Base-by-base conservation (phyloP, 2,329 filamentous ascomycete species). In the Magnaporthales sp. region DNA sequence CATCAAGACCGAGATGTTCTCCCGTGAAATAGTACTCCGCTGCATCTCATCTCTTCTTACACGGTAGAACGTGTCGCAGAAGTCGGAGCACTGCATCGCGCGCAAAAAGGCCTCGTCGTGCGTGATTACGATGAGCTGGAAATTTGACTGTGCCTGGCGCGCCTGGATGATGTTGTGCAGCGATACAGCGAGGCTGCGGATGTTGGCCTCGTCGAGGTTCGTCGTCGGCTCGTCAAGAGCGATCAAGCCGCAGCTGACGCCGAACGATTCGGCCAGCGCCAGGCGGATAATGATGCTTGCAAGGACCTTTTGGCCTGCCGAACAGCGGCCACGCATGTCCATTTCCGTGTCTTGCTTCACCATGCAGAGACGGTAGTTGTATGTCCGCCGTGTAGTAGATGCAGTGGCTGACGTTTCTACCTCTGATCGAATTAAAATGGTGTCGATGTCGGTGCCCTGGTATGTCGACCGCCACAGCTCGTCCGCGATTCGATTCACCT, bases 321-420 rank as follows among this genome's bases (percentile, higher is more conserved):
- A 96, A 83, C 95, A 99, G 66, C 95, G 91, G 1, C 95, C 96
- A 69, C 95, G 92, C 95, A 99, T 99, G 80, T 99, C 95, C 93
- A 99, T 97, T 78, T 99, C 95, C 0, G 91, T 92, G 74, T 96
- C 93, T 75, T 94, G 90, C 80, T 99, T 99, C 72, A 97, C 88
- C 95, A 99, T 99, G 78, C 92, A 93, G 6, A 99, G 90, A 62
- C 95, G 91, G 81, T 99, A 99, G 79, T 99, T 98, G 84, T 98
- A 98, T 69, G 84, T 91, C 73, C 92, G 89, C 73, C 92, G 93
- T 65, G 87, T 89, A 67, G 87, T 78, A 19, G 56, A 67, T 61
- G 62, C 67, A 64, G 64, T 71, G 67, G 54, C 67, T 63, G 83
- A 83, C 62, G 85, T 87, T 75, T 98, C 95, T 72, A 89, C 90